Base-by-base conservation (phyloP, 202 grass and related monocot genomes). In the Zoysia matrella region DNA sequence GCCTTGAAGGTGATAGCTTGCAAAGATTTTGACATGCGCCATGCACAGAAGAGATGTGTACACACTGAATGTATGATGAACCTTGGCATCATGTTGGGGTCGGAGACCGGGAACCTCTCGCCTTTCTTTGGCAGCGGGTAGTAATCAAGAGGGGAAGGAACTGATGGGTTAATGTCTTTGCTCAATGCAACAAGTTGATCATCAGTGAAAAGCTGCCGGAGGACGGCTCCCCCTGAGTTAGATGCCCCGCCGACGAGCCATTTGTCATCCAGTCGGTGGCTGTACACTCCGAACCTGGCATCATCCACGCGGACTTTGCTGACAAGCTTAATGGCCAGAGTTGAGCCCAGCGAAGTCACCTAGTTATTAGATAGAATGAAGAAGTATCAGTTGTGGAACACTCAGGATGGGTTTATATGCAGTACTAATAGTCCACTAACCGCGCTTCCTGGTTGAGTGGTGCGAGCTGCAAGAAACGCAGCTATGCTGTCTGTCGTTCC, bases 401-500 rank as follows among this genome's bases (percentile, higher is more conserved):
- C 22, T 36, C 3, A 36, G 22, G 18, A 39, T 0, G 0, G 60
- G 18, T 62, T 62, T 11, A 0, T 36, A 3, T 62, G 60, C 18
- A 10, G 60, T 39, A 62, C 2, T 36, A 9, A 7, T 8, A 60
- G 6, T 22, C 57, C 11, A 83, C 92, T 91, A 73, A 97, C 94
- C 11, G 91, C 91, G 84, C 77, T 75, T 64, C 94, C 94, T 8
- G 86, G 82, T 76, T 67, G 71, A 47, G 67, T 71, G 49, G 84
- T 92, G 44, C 91, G 63, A 0, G 89, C 91, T 65, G 94, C 91
- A 41, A 93, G 91, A 46, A 97, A 94, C 58, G 94, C 91, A 45
- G 89, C 94, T 16, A 93, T 97, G 81, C 87, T 93, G 77, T 97
- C 94, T 1, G 91, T 93, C 60, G 91, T 97, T n/a, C 94, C 94